These are phyloP conservation scores for Rhamnella rubrinervis DNA, from an alignment of 331 rosid genomes.

Conservation along the genomic window DNA sequence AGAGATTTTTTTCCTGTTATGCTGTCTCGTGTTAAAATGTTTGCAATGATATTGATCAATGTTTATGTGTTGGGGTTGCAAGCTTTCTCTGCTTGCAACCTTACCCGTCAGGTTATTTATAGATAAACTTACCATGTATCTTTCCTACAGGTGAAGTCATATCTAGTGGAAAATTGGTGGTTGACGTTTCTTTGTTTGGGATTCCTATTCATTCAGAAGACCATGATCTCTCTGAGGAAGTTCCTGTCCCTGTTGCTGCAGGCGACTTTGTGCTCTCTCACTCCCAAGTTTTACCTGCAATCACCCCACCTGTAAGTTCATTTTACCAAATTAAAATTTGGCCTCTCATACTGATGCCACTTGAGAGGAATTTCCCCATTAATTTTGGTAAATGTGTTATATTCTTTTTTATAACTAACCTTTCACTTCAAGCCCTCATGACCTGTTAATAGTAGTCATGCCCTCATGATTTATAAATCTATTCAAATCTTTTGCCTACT, in stretches of 20 bases:
- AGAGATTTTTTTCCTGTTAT: background rate
- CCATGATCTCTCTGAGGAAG: conserved; percentile 61
- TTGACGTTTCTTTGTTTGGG: conserved; percentile 62
- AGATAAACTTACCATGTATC: conserved; percentile 15
- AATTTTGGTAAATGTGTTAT: background rate
- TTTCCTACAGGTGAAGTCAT: conserved; percentile 48
- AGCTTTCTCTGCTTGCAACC: background rate
- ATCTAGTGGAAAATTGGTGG: conserved; percentile 59
- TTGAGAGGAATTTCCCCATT: background rate
- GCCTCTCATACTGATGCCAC: background rate
- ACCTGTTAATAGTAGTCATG: background rate
- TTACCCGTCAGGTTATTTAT: background rate
- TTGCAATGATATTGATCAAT: background rate
- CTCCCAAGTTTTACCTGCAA: conserved; percentile 60
- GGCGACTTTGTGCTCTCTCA: conserved; percentile 65
- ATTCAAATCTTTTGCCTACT: background rate
- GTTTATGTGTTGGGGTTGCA: background rate
- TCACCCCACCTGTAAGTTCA: conserved; percentile 70
- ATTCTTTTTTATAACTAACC: conserved; percentile 1
- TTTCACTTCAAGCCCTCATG: background rate
- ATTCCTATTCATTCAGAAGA: conserved; percentile 55
- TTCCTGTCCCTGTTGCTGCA: conserved; percentile 47
- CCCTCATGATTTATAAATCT: background rate
- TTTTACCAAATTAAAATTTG: conserved; percentile 7
- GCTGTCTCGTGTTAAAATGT: background rate